Percentiles rank a stretch among this genome's conserved stretches.
Evolutionary conservation across 345 rosid genomes (phyloP).

Genomic region (Arabidopsis thaliana): TAIR10.1 NC_003074.8:17607001-17607500

Average conservation of each 20-base stretch:
- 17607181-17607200: background rate
- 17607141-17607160: constrained; percentile 52
- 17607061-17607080: constrained; percentile 61
- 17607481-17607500: background rate
- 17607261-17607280: constrained; percentile 62
- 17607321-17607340: constrained; percentile 52
- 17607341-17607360: constrained; percentile 37
- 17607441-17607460: background rate
- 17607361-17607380: constrained; percentile 21
- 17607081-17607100: constrained; percentile 43
- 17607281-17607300: constrained; percentile 50
- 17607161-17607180: background rate
- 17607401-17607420: background rate
- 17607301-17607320: constrained; percentile 56
- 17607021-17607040: background rate
- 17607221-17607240: constrained; percentile 56
- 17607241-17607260: constrained; percentile 47
- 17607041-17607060: constrained; percentile 14
- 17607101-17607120: constrained; percentile 47
- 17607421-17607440: background rate
- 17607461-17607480: background rate
- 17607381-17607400: constrained; percentile 47
- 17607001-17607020: too few relatives aligned
- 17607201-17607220: background rate
- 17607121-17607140: constrained; percentile 49